These are phyloP conservation scores for Artemisia tridentata DNA, from an alignment of 129 eudicot genomes.

Conservation along the genomic window DNA sequence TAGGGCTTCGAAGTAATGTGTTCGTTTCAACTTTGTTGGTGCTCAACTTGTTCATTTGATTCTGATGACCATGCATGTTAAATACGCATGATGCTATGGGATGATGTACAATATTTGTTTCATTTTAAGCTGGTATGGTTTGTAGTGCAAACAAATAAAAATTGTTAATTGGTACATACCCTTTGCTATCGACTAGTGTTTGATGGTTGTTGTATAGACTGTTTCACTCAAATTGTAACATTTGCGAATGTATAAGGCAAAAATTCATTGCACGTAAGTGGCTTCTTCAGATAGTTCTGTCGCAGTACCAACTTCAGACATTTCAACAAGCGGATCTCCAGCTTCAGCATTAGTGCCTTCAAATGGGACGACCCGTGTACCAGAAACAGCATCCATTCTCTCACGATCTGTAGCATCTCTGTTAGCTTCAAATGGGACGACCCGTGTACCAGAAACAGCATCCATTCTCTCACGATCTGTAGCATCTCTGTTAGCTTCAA, in stretches of 20 bases:
- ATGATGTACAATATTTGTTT: not conserved
- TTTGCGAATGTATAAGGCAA: not conserved
- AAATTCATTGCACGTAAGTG: no score
- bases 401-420: no score
- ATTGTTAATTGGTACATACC: not conserved
- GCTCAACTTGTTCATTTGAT: constrained; percentile 34
- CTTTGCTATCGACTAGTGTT: not conserved
- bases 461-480: no score
- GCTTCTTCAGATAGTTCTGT: no score
- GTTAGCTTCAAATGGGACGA: no score
- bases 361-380: no score
- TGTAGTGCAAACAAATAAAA: not conserved
- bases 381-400: no score
- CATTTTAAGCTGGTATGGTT: not conserved
- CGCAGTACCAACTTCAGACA: no score
- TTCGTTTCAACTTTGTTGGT: constrained; percentile 26
- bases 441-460: no score
- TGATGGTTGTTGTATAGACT: not conserved
- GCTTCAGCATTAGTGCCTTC: no score
- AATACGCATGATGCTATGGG: not conserved
- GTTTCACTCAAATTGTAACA: not conserved
- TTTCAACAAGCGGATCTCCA: no score
- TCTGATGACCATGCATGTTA: not conserved
- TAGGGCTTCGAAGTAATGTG: constrained; percentile 19
- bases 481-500: no score